phyloP scores from a whole-genome alignment of 805 yeast genomes.

The Ogataea angusta region DNA sequence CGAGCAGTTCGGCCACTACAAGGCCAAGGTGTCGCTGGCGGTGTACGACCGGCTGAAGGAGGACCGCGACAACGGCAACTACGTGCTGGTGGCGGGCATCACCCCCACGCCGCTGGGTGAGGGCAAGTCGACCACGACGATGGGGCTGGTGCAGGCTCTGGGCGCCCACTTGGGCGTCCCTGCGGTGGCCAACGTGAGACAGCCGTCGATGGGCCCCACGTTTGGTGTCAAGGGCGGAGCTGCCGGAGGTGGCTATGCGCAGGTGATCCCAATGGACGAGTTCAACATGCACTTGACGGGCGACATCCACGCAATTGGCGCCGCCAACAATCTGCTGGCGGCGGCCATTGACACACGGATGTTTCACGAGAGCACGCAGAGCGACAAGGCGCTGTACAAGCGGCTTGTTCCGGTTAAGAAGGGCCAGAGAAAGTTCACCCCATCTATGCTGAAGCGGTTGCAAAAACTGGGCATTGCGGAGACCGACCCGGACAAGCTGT shows the following conservation, averaged over 20 bases:
- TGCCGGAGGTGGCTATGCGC: slow-evolving; percentile 88
- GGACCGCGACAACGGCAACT: slow-evolving; percentile 60
- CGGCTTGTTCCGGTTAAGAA: slow-evolving; percentile 74
- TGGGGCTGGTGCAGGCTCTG: slow-evolving; percentile 77
- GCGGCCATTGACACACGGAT: slow-evolving; percentile 86
- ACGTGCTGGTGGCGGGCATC: slow-evolving; percentile 76
- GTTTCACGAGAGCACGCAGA: slow-evolving; percentile 77
- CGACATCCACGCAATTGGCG: slow-evolving; percentile 80
- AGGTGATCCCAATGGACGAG: slow-evolving; percentile 86
- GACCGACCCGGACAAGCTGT: slow-evolving; percentile 69
- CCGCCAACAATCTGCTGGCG: slow-evolving; percentile 76
- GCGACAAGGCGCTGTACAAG: slow-evolving; percentile 66
- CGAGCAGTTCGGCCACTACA: slow-evolving; percentile 72
- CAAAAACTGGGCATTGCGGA: slow-evolving; percentile 64
- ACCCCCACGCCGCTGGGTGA: slow-evolving; percentile 87
- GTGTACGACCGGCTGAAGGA: slow-evolving; percentile 60
- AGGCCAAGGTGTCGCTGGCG: slow-evolving; percentile 70
- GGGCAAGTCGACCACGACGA: slow-evolving; percentile 81
- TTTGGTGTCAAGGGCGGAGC: slow-evolving; percentile 90
- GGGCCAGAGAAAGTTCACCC: slow-evolving; percentile 65
- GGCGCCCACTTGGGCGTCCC: slow-evolving; percentile 71
- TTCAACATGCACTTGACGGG: slow-evolving; percentile 85
- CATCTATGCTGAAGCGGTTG: slow-evolving; percentile 65
- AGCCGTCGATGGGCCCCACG: slow-evolving; percentile 87
- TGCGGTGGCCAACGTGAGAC: slow-evolving; percentile 79